A percentile compares a stretch with the other conserved stretches of the same genome.
phyloP scores from a whole-genome alignment of 2,329 filamentous ascomycete species.

The Claviceps fusiformis region DNA sequence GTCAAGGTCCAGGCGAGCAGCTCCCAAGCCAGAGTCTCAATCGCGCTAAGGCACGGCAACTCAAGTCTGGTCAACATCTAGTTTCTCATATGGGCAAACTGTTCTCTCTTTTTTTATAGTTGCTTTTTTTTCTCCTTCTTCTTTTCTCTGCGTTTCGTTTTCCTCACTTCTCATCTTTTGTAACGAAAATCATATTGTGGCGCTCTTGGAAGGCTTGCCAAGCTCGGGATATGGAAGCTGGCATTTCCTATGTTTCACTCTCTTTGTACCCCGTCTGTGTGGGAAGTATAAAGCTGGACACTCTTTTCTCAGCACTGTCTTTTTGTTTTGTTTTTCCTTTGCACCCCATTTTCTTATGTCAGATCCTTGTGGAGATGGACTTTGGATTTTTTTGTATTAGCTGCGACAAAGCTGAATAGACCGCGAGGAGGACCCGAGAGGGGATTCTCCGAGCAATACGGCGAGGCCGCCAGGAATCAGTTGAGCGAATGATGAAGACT shows the following conservation, averaged over 20 bases:
- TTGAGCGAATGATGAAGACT: not conserved
- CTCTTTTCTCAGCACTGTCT: not conserved
- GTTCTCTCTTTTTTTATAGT: not conserved
- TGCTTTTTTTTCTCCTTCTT: not conserved
- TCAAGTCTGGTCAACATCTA: not conserved
- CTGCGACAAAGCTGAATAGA: constrained; percentile 5
- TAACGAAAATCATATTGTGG: constrained; percentile 1
- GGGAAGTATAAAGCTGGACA: constrained; percentile 1
- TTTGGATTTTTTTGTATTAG: constrained; percentile 5
- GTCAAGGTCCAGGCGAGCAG: not conserved
- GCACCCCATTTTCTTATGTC: not conserved
- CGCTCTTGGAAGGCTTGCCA: constrained; percentile 2
- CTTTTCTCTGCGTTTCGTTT: not conserved
- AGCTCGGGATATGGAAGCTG: not conserved
- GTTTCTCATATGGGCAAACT: not conserved
- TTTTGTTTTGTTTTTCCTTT: not conserved
- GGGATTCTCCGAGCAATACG: not conserved
- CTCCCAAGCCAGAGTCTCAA: not conserved
- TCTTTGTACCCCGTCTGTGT: constrained; percentile 5
- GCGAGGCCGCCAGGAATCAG: not conserved
- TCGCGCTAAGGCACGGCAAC: not conserved
- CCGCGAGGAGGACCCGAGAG: not conserved
- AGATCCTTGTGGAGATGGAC: constrained; percentile 1
- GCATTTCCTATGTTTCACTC: constrained; percentile 4
- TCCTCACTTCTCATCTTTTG: not conserved